Conservation (phyloP, 768 basidiomycete species). For the Cyclocybe aegerita region DNA sequence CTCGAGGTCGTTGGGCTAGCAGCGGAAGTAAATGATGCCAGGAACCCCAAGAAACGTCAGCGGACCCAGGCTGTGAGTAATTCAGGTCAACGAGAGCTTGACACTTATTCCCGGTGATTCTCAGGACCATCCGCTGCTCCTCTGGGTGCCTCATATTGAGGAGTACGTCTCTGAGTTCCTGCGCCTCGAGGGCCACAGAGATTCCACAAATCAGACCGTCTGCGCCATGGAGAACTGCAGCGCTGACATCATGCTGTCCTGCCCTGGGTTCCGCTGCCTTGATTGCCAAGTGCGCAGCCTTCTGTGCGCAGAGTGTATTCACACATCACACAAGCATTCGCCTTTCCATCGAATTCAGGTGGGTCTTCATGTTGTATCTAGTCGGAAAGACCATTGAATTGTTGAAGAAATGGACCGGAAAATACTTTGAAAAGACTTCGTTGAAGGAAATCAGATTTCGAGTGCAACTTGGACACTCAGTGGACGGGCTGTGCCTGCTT, state of each 20-base stretch:
- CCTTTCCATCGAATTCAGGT: slow-evolving; percentile 22
- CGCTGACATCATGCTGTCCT: neutral
- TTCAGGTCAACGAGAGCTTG: neutral
- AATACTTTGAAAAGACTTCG: slow-evolving; percentile 10
- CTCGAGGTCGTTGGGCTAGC: too few species aligned
- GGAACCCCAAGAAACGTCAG: neutral
- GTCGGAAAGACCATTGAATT: neutral
- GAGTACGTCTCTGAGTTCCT: slow-evolving; percentile 6
- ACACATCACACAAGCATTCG: slow-evolving; percentile 4
- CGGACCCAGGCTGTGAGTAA: neutral
- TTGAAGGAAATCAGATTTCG: slow-evolving; percentile 24
- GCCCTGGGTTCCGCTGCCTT: slow-evolving; percentile 10
- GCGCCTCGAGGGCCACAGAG: slow-evolving; percentile 7
- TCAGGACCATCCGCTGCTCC: slow-evolving; percentile 8
- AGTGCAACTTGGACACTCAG: slow-evolving; percentile 27
- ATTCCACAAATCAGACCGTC: neutral
- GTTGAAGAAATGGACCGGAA: slow-evolving; percentile 20
- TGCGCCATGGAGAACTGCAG: too few species aligned
- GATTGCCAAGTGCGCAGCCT: slow-evolving; percentile 12
- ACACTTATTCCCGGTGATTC: neutral
- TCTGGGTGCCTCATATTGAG: slow-evolving; percentile 4
- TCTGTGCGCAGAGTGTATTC: slow-evolving; percentile 8
- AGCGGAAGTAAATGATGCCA: too few species aligned
- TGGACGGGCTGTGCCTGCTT: slow-evolving; percentile 10
- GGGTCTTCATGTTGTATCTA: neutral